Evolutionary conservation across 208 protist genomes (phyloP).

Genomic region (Endotrypanum monterogeii): DNA sequence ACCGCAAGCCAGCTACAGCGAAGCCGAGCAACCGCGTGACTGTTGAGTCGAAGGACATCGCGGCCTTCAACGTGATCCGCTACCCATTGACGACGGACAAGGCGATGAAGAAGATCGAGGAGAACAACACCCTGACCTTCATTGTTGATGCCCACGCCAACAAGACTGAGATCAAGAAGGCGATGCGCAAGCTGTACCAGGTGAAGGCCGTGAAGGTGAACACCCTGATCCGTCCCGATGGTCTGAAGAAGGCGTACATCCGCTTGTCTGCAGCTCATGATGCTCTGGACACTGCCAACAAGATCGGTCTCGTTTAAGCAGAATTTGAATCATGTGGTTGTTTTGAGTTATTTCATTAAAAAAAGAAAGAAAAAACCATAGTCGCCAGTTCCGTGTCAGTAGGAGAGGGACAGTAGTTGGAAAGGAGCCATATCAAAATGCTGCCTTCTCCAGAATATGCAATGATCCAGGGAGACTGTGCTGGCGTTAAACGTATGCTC

Average conservation of each 20-base stretch:
- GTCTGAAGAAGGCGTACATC: constrained; percentile 99
- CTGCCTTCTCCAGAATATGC: no score
- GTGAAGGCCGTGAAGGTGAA: constrained; percentile 98
- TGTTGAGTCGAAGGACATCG: constrained; percentile 75
- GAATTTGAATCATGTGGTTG: constrained; percentile 8
- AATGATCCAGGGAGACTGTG: no score
- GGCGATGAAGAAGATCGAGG: constrained; percentile 99
- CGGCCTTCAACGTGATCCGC: constrained; percentile 94
- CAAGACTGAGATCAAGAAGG: constrained; percentile 98
- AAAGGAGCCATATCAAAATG: no score
- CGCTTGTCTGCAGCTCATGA: constrained; percentile 94
- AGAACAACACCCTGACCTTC: constrained; percentile 99
- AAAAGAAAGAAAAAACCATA: not conserved
- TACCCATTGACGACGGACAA: constrained; percentile 98
- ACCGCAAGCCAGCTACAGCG: constrained; percentile 82
- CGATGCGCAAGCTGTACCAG: constrained; percentile 98
- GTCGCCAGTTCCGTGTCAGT: no score
- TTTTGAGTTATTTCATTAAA: constrained; percentile 13
- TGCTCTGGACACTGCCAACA: constrained; percentile 98
- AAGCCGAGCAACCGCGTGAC: constrained; percentile 93
- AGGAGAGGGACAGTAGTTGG: no score
- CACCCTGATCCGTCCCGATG: constrained; percentile 98
- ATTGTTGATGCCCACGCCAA: constrained; percentile 97
- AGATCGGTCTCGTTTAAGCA: constrained; percentile 94
- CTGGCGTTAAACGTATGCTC: no score